Evolutionary conservation across 371 early-diverging fungal genomes (phyloP), one percentile per base, ranked within the genome.

Genomic region (Parasitella parasitica): DNA sequence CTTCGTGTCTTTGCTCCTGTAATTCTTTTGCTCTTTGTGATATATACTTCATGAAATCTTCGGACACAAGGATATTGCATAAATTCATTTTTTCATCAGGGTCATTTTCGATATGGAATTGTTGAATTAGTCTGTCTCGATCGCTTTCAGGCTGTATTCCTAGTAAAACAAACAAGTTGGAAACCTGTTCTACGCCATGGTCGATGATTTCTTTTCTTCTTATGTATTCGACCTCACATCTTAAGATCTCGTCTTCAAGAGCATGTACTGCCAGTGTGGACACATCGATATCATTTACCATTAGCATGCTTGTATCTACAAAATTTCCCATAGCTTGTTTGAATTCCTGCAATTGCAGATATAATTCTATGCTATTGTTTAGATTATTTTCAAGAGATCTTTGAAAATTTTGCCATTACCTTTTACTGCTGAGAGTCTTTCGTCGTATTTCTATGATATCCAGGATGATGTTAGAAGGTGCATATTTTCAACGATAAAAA

Each of bases 231-330:
- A 65, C 36, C 59, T 74, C 69, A 28, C 74, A 73, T 36, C 74
- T 73, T 48, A 56, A 11, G 20, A 76, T 65, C 62, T 77, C 81
- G 15, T 77, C 73, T 39, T 80, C 78, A 30, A 80, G 28, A 0
- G 69, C 68, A 22, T 70, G 61, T 0, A 77, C 64, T 1, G 77
- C 69, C 12, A 69, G 38, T 20, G 66, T 38, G 5, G 81, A 80
- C 6, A 80, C 81, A 39, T 80, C 76, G 8, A 71, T 57, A 4
- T 73, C 67, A n/a, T 54, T 56, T 2, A 59, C 41, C 24, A 43
- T 49, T 24, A 77, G 49, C 38, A 69, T 50, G 18, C 63, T 66
- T 8, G 57, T 69, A 24, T 75, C 62, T 1, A 74, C 76, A 61
- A 71, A 75, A 12, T 61, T 63, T 3, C 61, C 67, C 26, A 75